phyloP scores from a whole-genome alignment of 495 filamentous ascomycete species.

The Margaritispora aquatica region DNA sequence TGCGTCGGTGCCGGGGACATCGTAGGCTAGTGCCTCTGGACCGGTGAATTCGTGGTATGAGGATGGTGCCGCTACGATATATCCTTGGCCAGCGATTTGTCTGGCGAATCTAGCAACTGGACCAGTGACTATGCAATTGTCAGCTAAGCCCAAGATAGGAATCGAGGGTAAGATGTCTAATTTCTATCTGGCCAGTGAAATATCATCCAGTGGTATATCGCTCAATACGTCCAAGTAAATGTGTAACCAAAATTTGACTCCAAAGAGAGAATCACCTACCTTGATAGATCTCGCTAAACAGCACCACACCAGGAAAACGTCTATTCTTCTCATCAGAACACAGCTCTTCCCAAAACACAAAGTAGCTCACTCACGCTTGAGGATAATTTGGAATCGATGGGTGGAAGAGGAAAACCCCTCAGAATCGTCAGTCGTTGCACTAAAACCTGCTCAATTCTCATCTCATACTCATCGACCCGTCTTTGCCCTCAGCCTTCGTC shows the following conservation, averaged over 20 bases:
- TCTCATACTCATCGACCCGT: conserved; percentile 57
- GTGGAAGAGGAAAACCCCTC: conserved; percentile 86
- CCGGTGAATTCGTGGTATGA: conserved; percentile 92
- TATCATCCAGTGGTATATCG: too few relatives aligned
- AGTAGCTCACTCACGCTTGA: conserved; percentile 59
- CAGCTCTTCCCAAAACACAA: background rate
- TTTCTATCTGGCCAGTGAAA: too few relatives aligned
- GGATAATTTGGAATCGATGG: conserved; percentile 80
- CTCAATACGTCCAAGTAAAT: too few relatives aligned
- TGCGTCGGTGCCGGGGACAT: conserved; percentile 78
- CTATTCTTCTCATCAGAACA: conserved; percentile 29
- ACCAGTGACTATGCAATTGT: conserved; percentile 65
- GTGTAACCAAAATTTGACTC: too few relatives aligned
- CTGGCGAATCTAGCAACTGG: conserved; percentile 87
- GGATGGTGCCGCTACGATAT: conserved; percentile 85
- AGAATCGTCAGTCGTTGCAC: conserved; percentile 2
- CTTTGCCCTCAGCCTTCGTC: conserved; percentile 54
- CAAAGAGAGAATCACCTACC: conserved; percentile 39
- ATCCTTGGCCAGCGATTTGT: conserved; percentile 89
- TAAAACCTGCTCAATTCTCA: conserved; percentile 3
- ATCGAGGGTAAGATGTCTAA: too few relatives aligned
- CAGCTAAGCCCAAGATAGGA: too few relatives aligned
- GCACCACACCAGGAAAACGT: conserved; percentile 81
- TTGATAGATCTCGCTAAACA: conserved; percentile 97
- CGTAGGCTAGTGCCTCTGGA: conserved; percentile 78